Conservation (phyloP, 116 monocot species). For the Iris pallida region DNA sequence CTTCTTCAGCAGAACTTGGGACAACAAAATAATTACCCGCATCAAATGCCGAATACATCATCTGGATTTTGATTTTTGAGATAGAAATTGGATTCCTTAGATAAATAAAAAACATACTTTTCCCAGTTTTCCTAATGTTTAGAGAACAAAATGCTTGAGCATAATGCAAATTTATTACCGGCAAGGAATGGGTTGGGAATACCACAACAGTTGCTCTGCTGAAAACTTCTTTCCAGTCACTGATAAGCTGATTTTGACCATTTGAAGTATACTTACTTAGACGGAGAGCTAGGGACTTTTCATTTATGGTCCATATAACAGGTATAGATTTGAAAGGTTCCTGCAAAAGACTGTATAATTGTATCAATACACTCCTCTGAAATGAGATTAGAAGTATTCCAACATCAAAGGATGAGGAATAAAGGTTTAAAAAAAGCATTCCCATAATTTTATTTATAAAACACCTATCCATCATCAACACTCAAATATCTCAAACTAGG, state of each 20-base stretch:
- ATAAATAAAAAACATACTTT: background rate
- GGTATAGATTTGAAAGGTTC: constrained; percentile 95
- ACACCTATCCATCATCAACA: too few relatives aligned
- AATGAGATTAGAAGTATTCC: background rate
- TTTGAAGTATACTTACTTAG: constrained; percentile 35
- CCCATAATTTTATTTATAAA: too few relatives aligned
- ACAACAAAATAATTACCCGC: constrained; percentile 74
- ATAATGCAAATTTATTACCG: constrained; percentile 35
- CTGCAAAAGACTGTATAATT: constrained; percentile 69
- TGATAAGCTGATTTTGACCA: constrained; percentile 45
- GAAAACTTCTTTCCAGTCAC: constrained; percentile 74
- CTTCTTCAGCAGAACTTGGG: constrained; percentile 68
- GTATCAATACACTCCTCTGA: constrained; percentile 1
- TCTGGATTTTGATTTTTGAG: constrained; percentile 30
- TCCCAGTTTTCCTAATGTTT: background rate
- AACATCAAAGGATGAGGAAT: too few relatives aligned
- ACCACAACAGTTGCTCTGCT: constrained; percentile 70
- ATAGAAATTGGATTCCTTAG: background rate
- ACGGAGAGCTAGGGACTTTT: constrained; percentile 60
- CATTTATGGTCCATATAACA: constrained; percentile 73
- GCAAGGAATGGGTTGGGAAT: constrained; percentile 60
- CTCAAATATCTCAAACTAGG: too few relatives aligned
- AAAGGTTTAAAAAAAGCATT: too few relatives aligned
- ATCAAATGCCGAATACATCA: constrained; percentile 80
- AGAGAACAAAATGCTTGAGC: background rate